A percentile compares a stretch with the other conserved stretches of the same genome.
phyloP scores from a whole-genome alignment of 169 alveolate species.

The Cryptosporidium felis region DNA sequence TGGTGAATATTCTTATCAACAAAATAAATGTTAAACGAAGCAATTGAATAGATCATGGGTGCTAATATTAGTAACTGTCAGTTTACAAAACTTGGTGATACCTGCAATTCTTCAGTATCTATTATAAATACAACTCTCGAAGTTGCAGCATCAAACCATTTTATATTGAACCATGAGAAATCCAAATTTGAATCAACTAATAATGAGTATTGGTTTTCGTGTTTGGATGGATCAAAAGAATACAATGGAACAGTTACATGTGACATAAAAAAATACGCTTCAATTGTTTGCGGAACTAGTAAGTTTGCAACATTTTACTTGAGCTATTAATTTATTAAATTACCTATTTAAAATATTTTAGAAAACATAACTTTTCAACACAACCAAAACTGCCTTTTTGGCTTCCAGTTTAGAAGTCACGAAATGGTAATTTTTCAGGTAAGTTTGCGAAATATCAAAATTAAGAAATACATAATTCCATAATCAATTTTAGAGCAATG shows the following conservation, averaged over 20 bases:
- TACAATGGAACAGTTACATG: slow-evolving; percentile 6
- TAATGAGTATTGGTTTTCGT: neutral
- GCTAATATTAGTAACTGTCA: slow-evolving; percentile 12
- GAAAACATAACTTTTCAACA: slow-evolving; percentile 7
- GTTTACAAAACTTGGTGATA: neutral
- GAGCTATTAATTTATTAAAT: neutral
- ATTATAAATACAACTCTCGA: neutral
- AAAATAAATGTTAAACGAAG: too few relatives aligned
- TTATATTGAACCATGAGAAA: slow-evolving; percentile 14
- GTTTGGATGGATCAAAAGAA: neutral
- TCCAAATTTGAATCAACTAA: neutral
- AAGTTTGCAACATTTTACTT: neutral
- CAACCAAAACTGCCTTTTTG: slow-evolving; percentile 14
- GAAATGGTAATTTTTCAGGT: slow-evolving; percentile 46
- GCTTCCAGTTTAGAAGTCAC: slow-evolving; percentile 19
- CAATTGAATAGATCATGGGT: slow-evolving; percentile 10
- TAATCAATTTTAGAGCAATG: slow-evolving; percentile 19
- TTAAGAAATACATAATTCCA: neutral
- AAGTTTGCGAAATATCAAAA: neutral
- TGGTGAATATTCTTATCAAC: too few relatives aligned
- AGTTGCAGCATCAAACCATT: neutral
- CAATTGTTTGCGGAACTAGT: slow-evolving; percentile 32
- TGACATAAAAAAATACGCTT: neutral
- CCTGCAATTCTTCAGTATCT: slow-evolving; percentile 3
- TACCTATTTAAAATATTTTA: neutral